Evolutionary conservation across 179 eudicot species (phyloP), one percentile per base, ranked within the genome.

Genomic region (Beta corolliflora): DNA sequence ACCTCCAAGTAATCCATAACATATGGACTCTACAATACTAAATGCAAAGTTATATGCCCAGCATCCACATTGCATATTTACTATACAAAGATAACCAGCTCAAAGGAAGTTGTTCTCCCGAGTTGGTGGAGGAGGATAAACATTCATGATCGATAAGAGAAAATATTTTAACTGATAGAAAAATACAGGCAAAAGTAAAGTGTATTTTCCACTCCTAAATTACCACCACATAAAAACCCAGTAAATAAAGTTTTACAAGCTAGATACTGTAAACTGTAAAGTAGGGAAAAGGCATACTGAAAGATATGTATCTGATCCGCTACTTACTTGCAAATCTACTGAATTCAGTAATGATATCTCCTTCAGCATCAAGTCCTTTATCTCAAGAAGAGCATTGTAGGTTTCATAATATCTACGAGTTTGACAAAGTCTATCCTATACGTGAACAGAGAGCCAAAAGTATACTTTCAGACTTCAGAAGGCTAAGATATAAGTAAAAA

Each of bases 281-380:
- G 54, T 14, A 31, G 19, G 11, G 15, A 25, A 53, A 52, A 52
- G 11, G 7, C 19, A 56, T 7, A 76, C 58, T 79, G 53, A 56
- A 58, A 69, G n/a, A 11, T 14, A 2, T 25, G 45, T 16, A 18
- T n/a, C 59, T 13, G 48, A 15, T 11, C 41, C 67, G 31, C 53
- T 73, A 41, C 71, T 70, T 84, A 92, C 97, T 92, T 92, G 97
- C 68, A 89, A 83, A 77, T 88, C 87, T 76, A 92, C 81, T 70
- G 94, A 92, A 89, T 91, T 91, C 52, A 91, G 81, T 77, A 92
- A 87, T 73, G 97, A 92, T 75, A 89, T 90, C 84, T 92, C 97
- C 86, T 92, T 92, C 70, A 89, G 81, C 97, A 92, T 92, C 88
- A 92, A 71, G 58, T 91, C 94, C 84, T 89, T 92, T 73, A 91